phyloP scores from a whole-genome alignment of 257 asterid genomes.

The Lycium ferocissimum region DNA sequence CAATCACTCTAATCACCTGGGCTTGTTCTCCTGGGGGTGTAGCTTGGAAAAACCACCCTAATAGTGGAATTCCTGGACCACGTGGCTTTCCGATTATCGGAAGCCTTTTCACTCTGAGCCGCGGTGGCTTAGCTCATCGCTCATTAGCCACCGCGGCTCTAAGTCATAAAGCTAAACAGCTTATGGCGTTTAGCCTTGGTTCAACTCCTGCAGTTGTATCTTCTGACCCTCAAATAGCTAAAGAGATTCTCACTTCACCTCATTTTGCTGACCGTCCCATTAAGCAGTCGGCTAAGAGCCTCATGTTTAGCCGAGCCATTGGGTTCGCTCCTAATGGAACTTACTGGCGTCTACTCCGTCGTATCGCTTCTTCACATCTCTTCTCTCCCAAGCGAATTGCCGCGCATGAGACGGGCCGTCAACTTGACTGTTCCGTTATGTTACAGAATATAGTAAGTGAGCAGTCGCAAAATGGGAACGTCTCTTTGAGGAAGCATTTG shows the following conservation, averaged over 20 bases:
- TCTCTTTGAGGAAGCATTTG: slow-evolving; percentile 51
- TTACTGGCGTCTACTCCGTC: slow-evolving; percentile 59
- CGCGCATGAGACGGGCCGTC: slow-evolving; percentile 54
- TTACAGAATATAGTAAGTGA: slow-evolving; percentile 42
- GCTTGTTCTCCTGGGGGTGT: slow-evolving; percentile 54
- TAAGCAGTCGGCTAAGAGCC: slow-evolving; percentile 61
- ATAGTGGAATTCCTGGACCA: slow-evolving; percentile 53
- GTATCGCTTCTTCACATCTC: slow-evolving; percentile 55
- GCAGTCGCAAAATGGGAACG: slow-evolving; percentile 42
- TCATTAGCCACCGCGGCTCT: slow-evolving; percentile 56
- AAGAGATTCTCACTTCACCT: slow-evolving; percentile 59
- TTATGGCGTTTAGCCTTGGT: slow-evolving; percentile 69
- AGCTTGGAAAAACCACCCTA: slow-evolving; percentile 57
- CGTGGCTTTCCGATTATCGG: slow-evolving; percentile 64
- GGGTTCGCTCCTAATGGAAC: slow-evolving; percentile 68
- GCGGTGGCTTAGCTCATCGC: slow-evolving; percentile 63
- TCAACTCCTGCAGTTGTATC: slow-evolving; percentile 56
- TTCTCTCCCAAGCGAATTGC: slow-evolving; percentile 55
- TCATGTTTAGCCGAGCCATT: slow-evolving; percentile 71
- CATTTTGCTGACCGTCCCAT: slow-evolving; percentile 65
- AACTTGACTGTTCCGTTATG: slow-evolving; percentile 54
- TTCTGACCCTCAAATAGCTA: slow-evolving; percentile 50
- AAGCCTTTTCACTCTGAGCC: slow-evolving; percentile 58
- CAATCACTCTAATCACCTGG: slow-evolving; percentile 52
- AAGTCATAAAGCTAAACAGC: slow-evolving; percentile 36